Percentiles rank a stretch among this genome's conserved stretches.
phyloP scores from a whole-genome alignment of 495 filamentous ascomycete genomes.

The Aspergillus asperescens region DNA sequence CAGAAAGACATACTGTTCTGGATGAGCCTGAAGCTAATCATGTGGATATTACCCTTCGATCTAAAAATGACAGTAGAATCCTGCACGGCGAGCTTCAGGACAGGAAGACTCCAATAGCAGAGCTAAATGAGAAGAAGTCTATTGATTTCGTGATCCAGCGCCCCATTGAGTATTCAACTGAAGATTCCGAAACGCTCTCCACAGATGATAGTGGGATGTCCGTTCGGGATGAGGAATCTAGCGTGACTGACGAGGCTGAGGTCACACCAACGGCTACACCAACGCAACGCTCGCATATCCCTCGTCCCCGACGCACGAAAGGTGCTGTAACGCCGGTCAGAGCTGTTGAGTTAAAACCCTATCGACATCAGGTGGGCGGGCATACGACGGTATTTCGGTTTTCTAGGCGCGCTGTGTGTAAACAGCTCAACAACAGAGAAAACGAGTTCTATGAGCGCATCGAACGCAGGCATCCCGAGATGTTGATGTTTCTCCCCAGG shows the following conservation, averaged over 20 bases:
- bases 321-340: constrained; percentile 59
- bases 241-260: constrained; percentile 53
- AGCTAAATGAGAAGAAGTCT: constrained; percentile 33
- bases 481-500: constrained; percentile 89
- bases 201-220: constrained; percentile 51
- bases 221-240: constrained; percentile 44
- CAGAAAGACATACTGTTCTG: constrained; percentile 26
- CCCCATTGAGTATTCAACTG: constrained; percentile 42
- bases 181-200: constrained; percentile 53
- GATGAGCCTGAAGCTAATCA: constrained; percentile 38
- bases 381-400: constrained; percentile 96
- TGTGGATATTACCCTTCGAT: constrained; percentile 59
- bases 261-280: constrained; percentile 58
- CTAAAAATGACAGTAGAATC: constrained; percentile 55
- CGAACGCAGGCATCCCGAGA: constrained; percentile 80
- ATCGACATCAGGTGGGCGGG: constrained; percentile 93
- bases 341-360: constrained; percentile 93
- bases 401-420: constrained; percentile 90
- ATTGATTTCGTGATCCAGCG: constrained; percentile 35
- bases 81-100: constrained; percentile 54
- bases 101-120: constrained; percentile 29
- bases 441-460: constrained; percentile 98
- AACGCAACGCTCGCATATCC: constrained; percentile 32
- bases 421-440: constrained; percentile 92
- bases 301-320: constrained; percentile 29